Percentiles rank a stretch among this genome's conserved stretches.
Evolutionary conservation across 2,329 filamentous ascomycete species (phyloP).

Genomic region (Cladorrhinum sp.): DNA sequence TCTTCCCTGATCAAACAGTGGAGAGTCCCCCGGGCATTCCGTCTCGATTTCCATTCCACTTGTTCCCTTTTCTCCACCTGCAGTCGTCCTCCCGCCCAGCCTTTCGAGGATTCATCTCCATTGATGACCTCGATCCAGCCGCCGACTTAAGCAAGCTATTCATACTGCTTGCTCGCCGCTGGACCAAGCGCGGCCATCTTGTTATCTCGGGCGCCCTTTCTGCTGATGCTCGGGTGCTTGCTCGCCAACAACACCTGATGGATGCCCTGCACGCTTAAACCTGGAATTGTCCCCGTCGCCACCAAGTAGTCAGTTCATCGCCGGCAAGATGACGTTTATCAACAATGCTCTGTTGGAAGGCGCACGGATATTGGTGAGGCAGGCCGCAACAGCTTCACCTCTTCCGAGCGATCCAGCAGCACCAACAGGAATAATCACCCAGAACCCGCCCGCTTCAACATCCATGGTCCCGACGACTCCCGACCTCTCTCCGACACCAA

Average conservation of each 20-base stretch:
- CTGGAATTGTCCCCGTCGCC: slow-evolving; percentile 18
- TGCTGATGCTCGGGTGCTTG: slow-evolving; percentile 13
- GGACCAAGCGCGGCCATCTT: slow-evolving; percentile 6
- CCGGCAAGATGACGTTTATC: slow-evolving; percentile 29
- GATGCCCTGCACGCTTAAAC: slow-evolving; percentile 20
- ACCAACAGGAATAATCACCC: slow-evolving; percentile 7
- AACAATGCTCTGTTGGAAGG: slow-evolving; percentile 28
- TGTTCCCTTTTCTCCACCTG: slow-evolving; percentile 18
- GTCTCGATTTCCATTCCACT: slow-evolving; percentile 6
- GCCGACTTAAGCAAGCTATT: slow-evolving; percentile 10
- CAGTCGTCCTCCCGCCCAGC: slow-evolving; percentile 11
- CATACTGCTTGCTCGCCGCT: not conserved
- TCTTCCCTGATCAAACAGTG: slow-evolving; percentile 8
- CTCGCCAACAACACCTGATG: slow-evolving; percentile 24
- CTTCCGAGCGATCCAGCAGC: not conserved
- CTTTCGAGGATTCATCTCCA: slow-evolving; percentile 4
- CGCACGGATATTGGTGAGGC: slow-evolving; percentile 29
- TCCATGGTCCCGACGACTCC: not conserved
- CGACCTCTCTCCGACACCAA: slow-evolving; percentile 10
- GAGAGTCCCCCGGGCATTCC: not conserved
- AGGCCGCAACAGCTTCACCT: slow-evolving; percentile 19
- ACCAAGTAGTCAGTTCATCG: slow-evolving; percentile 16
- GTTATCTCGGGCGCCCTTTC: slow-evolving; percentile 3
- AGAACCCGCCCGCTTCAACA: slow-evolving; percentile 2
- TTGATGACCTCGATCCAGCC: slow-evolving; percentile 6